Percentiles rank a stretch among this genome's conserved stretches.
Conservation (phyloP, 495 filamentous ascomycete species). For the Penicillium daleae region DNA sequence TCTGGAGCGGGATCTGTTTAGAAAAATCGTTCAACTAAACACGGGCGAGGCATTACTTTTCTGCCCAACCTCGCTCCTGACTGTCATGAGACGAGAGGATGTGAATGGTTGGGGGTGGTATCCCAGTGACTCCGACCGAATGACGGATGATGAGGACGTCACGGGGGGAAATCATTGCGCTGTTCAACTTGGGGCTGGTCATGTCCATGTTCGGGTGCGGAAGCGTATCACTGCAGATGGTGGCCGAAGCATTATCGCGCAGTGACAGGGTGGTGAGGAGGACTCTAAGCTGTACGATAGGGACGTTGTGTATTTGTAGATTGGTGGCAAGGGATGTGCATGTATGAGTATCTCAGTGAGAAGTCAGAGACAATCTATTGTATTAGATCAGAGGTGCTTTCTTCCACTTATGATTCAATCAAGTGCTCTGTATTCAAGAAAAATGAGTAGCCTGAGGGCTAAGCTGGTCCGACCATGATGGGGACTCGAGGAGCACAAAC, state of each 20-base stretch:
- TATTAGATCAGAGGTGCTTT: no score
- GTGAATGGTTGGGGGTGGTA: neutral
- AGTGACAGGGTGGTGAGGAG: slow-evolving; percentile 9
- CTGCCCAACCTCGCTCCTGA: slow-evolving; percentile 45
- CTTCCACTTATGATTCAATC: no score
- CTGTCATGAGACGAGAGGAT: neutral
- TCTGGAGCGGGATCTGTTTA: slow-evolving; percentile 50
- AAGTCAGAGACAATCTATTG: no score
- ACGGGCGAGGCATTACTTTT: slow-evolving; percentile 71
- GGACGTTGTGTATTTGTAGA: neutral
- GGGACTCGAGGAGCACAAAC: neutral
- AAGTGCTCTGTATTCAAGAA: neutral
- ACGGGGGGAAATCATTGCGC: neutral
- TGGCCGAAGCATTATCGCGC: slow-evolving; percentile 23
- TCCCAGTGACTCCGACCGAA: neutral
- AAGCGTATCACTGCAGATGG: slow-evolving; percentile 29
- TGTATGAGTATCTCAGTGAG: neutral
- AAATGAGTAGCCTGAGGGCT: neutral
- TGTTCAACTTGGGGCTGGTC: slow-evolving; percentile 17
- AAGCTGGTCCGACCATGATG: neutral
- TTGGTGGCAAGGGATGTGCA: neutral
- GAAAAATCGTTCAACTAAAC: slow-evolving; percentile 55
- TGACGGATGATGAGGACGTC: neutral
- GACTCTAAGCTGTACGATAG: neutral
- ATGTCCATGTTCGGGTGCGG: slow-evolving; percentile 24